Evolutionary conservation across 768 basidiomycete genomes (phyloP), one percentile per base, ranked within the genome.

Genomic region (Fomitopsis pulvina): DNA sequence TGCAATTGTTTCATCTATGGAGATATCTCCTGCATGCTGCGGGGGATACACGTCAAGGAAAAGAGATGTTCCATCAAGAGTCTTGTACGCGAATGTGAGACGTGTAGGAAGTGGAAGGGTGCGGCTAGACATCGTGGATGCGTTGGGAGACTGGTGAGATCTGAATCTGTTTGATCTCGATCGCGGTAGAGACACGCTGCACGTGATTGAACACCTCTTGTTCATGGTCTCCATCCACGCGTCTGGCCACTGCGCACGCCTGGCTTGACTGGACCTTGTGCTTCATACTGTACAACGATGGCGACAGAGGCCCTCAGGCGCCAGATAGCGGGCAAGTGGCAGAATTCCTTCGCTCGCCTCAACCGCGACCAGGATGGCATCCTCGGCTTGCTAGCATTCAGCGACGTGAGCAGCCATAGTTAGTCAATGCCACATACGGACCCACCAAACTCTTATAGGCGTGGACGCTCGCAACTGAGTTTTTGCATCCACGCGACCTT

Each of bases 401-500:
- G 81, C 55, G 73, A 81, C 66, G 85, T 82, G 51, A 34, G 51
- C 56, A 48, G 51, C 29, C n/a, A 22, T 4, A 16, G 9, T 18
- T 8, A 28, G 45, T 37, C 42, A 53, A 16, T 26, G n/a, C 16
- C 41, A 47, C 41, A 24, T 16, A 9, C 14, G 22, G 20, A 30
- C 18, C 37, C 22, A 12, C 42, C 32, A 44, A 27, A 27, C 25
- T n/a, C n/a, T 3, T 20, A 5, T 41, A 87, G 83, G 82, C 83
- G 25, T 85, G 83, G 85, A 71, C 64, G 40, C 58, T 77, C 27
- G 75, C 78, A 1, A 74, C 71, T 0, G 70, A 72, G 12, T 82
- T 75, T 58, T 61, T 87, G 16, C 71, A 72, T 26, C 85, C 85
- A 4, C 69, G 68, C 51, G 73, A 81, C 59, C 70, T 85, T 47